Evolutionary conservation across 2,329 filamentous ascomycete genomes (phyloP).

Genomic region (Fusarium buharicum): DNA sequence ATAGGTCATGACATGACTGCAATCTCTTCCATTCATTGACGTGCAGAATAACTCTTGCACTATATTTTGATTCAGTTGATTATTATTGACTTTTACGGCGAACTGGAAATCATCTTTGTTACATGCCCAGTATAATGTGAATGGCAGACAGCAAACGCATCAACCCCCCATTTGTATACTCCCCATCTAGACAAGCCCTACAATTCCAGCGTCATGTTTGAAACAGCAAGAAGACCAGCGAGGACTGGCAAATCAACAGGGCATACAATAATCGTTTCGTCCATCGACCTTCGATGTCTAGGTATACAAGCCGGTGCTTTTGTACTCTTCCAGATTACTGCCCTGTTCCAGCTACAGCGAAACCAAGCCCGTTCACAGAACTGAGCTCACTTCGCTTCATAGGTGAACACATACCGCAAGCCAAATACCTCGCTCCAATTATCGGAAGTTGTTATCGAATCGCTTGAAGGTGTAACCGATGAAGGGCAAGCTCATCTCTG

Average conservation of each 20-base stretch:
- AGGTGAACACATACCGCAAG: constrained; percentile 4
- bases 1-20: not conserved
- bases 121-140: constrained; percentile 40
- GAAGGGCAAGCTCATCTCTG: constrained; percentile 92
- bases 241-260: not conserved
- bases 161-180: constrained; percentile 29
- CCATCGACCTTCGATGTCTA: constrained; percentile 11
- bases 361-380: constrained; percentile 37
- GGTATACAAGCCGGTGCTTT: constrained; percentile 1
- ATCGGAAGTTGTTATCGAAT: constrained; percentile 79
- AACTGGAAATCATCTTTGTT: constrained; percentile 36
- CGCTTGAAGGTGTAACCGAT: constrained; percentile 83
- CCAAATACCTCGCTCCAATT: constrained; percentile 21
- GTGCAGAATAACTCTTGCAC: not conserved
- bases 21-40: not conserved
- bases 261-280: constrained; percentile 14
- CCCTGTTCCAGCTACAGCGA: constrained; percentile 7
- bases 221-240: constrained; percentile 12
- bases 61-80: constrained; percentile 4
- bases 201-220: constrained; percentile 12
- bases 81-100: constrained; percentile 35
- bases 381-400: constrained; percentile 10
- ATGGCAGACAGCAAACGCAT: constrained; percentile 27
- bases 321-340: constrained; percentile 11
- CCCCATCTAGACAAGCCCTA: constrained; percentile 23